Base-by-base conservation (phyloP, 805 yeast genomes). In the Barnettozyma populi region DNA sequence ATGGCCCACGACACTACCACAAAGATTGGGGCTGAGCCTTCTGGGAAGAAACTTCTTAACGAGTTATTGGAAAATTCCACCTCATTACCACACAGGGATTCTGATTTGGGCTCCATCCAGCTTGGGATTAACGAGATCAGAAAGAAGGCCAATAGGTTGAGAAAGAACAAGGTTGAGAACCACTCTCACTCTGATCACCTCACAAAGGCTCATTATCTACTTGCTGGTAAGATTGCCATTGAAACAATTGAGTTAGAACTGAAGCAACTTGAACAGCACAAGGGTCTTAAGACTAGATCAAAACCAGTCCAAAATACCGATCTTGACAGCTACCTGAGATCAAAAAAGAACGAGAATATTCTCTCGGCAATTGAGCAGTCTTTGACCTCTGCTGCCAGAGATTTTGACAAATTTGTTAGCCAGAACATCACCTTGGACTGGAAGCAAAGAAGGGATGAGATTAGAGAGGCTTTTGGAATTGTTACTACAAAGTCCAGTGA, bases 171-270 rank as follows among this genome's bases (percentile, higher is more conserved):
- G 35, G 59, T 61, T 18, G 74, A 71, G 34, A 61, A 61, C 18
- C 57, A 62, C 13, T 69, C 70, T 39, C 55, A 58, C 9, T 64
- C 68, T 38, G 73, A 71, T 5, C 49, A 43, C 31, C 75, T 69
- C 58, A 83, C 89, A 2, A 83, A 81, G 57, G 94, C 87, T 2
- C 98, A 94, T 61, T 94, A 94, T 63, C 69, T 94, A 36, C 70
- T 92, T 39, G 96, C 97, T 6, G 86, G 90, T 1, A 84, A 92
- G 59, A 97, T 97, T 1, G 77, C 87, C 37, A 83, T 92, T 44
- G 96, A 88, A 57, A 94, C 88, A 48, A 80, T 90, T 36, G 90
- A 86, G 54, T 67, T 67, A 29, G 83, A 80, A 43, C 65, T 84
- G 48, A 66, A 68, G 36, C 53, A 57, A 50, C 68, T 64, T 64